Percentiles rank a stretch among this genome's conserved stretches.
phyloP scores from a whole-genome alignment of 805 yeast genomes.

The Kluyveromyces nonfermentans region DNA sequence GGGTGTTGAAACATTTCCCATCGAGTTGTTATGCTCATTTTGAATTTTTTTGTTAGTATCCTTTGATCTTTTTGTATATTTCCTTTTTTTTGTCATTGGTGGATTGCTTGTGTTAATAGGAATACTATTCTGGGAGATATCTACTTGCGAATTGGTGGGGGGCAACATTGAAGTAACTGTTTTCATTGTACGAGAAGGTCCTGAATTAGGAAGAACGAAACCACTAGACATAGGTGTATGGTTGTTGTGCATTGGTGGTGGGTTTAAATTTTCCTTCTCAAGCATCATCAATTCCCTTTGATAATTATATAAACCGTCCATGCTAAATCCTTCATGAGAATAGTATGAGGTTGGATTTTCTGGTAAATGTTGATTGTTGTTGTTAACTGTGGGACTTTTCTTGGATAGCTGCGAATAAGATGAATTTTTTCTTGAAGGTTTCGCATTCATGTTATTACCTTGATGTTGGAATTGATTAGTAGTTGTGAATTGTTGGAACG shows the following conservation, averaged over 20 bases:
- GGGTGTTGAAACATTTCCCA: constrained; percentile 8
- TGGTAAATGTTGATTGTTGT: background rate
- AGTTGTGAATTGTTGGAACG: background rate
- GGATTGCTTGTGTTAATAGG: background rate
- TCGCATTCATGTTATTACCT: background rate
- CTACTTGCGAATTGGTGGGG: constrained; percentile 1
- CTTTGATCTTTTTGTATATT: constrained; percentile 1
- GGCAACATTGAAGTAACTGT: background rate
- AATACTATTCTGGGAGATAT: background rate
- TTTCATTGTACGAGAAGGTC: background rate
- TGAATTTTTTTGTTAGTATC: constrained; percentile 1
- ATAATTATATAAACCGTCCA: constrained; percentile 63
- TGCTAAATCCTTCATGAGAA: constrained; percentile 8
- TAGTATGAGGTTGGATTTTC: background rate
- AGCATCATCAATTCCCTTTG: constrained; percentile 68
- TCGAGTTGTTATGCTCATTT: constrained; percentile 29
- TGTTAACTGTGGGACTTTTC: background rate
- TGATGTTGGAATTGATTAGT: background rate
- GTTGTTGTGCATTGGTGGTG: constrained; percentile 8
- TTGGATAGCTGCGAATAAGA: background rate
- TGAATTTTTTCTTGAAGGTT: background rate
- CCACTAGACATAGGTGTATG: constrained; percentile 38
- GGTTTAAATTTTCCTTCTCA: constrained; percentile 62
- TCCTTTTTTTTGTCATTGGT: background rate
- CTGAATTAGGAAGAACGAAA: constrained; percentile 54